A percentile compares a stretch with the other conserved stretches of the same genome.
phyloP scores from a whole-genome alignment of 331 rosid species.

The Stylosanthes scabra region DNA sequence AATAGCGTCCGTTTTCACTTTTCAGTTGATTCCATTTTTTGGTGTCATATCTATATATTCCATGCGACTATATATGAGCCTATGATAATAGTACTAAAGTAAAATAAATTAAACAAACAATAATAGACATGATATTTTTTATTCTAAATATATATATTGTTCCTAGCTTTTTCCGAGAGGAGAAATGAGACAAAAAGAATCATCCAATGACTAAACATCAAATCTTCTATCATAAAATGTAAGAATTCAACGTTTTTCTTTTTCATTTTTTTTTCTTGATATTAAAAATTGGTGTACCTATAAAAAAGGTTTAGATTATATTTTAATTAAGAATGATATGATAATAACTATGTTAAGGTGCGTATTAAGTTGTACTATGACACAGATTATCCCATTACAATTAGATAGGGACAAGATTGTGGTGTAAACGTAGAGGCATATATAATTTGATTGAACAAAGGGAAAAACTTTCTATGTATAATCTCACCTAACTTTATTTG shows the following conservation, averaged over 20 bases:
- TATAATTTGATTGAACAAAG: conserved; percentile 1
- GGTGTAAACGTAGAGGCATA: conserved; percentile 10
- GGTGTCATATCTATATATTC: background rate
- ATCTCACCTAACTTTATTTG: too few species aligned
- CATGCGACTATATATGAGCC: background rate
- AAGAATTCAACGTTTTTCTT: background rate
- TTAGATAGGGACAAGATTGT: conserved; percentile 11
- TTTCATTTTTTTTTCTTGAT: background rate
- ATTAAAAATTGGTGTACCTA: background rate
- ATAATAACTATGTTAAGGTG: conserved; percentile 28
- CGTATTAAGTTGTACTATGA: background rate
- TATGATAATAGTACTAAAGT: background rate
- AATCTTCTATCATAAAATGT: background rate
- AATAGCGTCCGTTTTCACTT: too few species aligned
- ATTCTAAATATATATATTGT: background rate
- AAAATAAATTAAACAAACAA: background rate
- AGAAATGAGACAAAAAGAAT: too few species aligned
- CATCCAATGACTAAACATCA: background rate
- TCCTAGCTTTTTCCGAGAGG: background rate
- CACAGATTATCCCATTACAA: background rate
- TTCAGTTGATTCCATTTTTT: too few species aligned
- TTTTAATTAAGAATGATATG: conserved; percentile 1
- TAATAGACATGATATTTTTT: too few species aligned
- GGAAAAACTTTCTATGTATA: background rate
- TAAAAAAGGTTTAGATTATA: background rate